Base-by-base conservation (phyloP, 768 basidiomycete genomes). In the Agaricus sinodeliciosus region DNA sequence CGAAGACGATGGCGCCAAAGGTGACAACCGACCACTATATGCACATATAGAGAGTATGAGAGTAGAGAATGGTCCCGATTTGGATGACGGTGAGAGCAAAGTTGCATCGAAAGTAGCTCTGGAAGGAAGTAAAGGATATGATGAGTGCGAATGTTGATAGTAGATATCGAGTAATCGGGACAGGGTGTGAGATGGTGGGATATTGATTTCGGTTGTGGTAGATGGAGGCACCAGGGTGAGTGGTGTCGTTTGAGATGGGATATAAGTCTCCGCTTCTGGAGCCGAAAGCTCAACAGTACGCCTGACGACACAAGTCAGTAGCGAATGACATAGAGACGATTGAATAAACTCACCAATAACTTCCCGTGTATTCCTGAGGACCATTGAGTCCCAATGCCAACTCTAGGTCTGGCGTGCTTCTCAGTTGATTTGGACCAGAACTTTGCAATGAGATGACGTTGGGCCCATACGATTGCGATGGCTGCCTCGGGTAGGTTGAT, bases 1-100 rank as follows among this genome's bases (percentile, higher is more conserved):
- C 7, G 42, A 44, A 16, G 50, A 18, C 3, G 50, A 35, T 18
- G 57, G 43, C 9, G 36, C 27, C 7, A 56, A 57, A 3, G 59
- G 57, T 1, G 59, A 60, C 26, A 67, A 55, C 1, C 61, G 58
- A 1, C 62, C 64, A 18, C 60, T 62, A 48, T 67, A 67, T n/a
- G 63, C 63, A 41, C 63, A 67, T 22, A 67, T 51, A 19, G 65
- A 62, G 7, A 67, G 55, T 19, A 67, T 55, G 12, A 67, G 55
- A 34, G 61, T 62, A 1, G 53, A 54, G 27, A 55, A 39, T 3
- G 31, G 15, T 9, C 51, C 59, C 18, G 57, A 55, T 50, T 54
- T 58, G 16, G 36, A 25, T 9, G 60, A 52, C 12, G 56, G 45
- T 8, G 58, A 54, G 18, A 54, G 46, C 22, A 58, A 26, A 15